Conservation (phyloP, 1,139 yeast species). For the Hemisphaericaspora subhashii region DNA sequence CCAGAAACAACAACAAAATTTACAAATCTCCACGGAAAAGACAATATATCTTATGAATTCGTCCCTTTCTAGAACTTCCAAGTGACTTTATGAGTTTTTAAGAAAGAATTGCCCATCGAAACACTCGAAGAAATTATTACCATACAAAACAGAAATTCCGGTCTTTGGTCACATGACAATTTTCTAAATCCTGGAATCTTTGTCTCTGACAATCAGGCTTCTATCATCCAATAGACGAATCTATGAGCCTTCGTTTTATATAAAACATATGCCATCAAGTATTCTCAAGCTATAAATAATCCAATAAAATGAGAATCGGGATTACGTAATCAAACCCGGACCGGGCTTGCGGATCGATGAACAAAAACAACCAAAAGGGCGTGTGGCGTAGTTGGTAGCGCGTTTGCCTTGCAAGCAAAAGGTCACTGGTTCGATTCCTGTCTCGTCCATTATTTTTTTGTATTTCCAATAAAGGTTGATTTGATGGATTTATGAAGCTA, state of each 20-base stretch:
- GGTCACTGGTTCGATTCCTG: constrained; percentile 68
- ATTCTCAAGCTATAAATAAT: neutral
- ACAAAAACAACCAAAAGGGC: constrained; percentile 33
- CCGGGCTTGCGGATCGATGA: neutral
- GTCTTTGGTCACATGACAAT: neutral
- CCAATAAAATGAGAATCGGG: neutral
- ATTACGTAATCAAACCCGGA: neutral
- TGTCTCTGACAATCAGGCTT: neutral
- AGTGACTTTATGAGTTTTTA: no score
- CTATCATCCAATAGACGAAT: no score
- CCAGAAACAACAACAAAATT: no score
- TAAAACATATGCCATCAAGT: neutral
- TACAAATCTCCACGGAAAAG: no score
- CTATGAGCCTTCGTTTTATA: no score
- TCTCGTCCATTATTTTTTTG: constrained; percentile 52
- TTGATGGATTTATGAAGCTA: constrained; percentile 5
- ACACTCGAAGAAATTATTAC: no score
- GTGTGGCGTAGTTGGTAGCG: constrained; percentile 73
- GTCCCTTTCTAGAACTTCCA: no score
- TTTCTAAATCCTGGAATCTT: neutral
- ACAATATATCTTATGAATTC: no score
- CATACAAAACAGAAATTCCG: no score
- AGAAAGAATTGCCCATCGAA: no score
- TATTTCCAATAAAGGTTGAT: no score
- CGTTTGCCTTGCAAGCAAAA: constrained; percentile 65